Conservation (phyloP, 2,329 filamentous ascomycete genomes). For the Fusarium phyllophilum region DNA sequence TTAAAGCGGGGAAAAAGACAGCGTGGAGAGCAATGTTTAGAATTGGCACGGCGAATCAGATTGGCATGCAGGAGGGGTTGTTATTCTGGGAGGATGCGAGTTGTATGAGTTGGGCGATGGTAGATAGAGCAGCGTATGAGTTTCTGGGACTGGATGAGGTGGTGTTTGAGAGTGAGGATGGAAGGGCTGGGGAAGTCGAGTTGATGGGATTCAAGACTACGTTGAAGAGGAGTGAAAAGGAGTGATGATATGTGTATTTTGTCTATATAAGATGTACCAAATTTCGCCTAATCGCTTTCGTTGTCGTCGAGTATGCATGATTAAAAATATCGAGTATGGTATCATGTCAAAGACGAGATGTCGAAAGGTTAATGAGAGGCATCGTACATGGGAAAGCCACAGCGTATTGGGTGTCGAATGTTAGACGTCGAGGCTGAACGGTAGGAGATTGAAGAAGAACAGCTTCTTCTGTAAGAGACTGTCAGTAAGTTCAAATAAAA, state of each 20-base stretch:
- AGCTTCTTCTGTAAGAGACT: fast-evolving
- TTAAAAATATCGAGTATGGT: fast-evolving
- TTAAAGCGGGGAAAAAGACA: fast-evolving
- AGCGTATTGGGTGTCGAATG: background rate
- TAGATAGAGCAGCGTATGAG: background rate
- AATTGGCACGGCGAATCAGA: background rate
- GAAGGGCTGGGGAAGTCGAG: background rate
- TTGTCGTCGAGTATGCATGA: background rate
- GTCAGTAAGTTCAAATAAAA: background rate
- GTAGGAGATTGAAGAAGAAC: fast-evolving
- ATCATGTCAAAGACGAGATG: fast-evolving
- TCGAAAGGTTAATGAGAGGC: background rate
- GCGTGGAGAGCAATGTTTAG: constrained; percentile 4
- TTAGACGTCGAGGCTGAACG: fast-evolving
- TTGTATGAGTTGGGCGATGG: constrained; percentile 1
- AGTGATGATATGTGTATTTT: background rate
- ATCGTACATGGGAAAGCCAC: background rate
- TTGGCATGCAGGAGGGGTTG: background rate
- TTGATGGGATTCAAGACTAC: constrained; percentile 4
- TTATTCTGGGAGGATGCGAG: constrained; percentile 11
- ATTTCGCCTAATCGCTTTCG: background rate
- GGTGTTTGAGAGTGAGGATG: background rate
- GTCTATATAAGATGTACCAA: background rate
- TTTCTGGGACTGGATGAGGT: constrained; percentile 4
- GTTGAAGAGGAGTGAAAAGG: background rate